These are phyloP conservation scores for Paradendryphiella salina DNA, from an alignment of 2,329 filamentous ascomycete species.

Conservation along the genomic window DNA sequence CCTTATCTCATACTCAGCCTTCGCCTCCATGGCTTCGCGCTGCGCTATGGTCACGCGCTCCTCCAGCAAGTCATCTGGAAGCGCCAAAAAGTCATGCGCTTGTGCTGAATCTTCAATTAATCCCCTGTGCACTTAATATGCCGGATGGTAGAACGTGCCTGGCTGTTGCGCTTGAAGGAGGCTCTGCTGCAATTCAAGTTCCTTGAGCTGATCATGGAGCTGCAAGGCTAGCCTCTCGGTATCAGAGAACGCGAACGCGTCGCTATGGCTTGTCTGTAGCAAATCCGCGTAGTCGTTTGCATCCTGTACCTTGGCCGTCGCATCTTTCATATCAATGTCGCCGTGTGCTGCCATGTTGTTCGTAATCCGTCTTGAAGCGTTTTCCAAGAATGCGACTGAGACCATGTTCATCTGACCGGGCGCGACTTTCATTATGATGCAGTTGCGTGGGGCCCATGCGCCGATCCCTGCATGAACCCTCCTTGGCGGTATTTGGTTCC, in stretches of 20 bases:
- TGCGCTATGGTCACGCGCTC: constrained; percentile 60
- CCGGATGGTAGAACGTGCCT: constrained; percentile 25
- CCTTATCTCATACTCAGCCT: constrained; percentile 69
- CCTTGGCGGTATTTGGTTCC: constrained; percentile 32
- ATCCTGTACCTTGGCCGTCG: constrained; percentile 11
- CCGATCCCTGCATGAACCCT: constrained; percentile 33
- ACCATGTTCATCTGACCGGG: constrained; percentile 27
- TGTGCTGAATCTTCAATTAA: constrained; percentile 31
- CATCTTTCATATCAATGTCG: constrained; percentile 31
- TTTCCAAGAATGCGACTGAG: constrained; percentile 12
- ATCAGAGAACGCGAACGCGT: constrained; percentile 63
- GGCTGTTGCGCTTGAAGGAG: constrained; percentile 57
- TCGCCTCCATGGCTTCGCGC: constrained; percentile 68
- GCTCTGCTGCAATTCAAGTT: constrained; percentile 72
- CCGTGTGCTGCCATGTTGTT: constrained; percentile 28
- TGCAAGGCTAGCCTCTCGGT: constrained; percentile 68
- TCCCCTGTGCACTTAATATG: neutral
- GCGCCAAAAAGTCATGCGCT: constrained; percentile 37
- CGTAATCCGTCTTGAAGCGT: neutral
- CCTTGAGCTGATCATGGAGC: constrained; percentile 71
- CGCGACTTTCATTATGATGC: constrained; percentile 23
- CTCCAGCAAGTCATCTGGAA: constrained; percentile 58
- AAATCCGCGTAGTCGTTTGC: constrained; percentile 40
- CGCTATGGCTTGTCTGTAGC: constrained; percentile 50
- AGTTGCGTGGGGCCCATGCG: constrained; percentile 30